Conservation (phyloP, 1,284 basidiomycete genomes). For the Limonomyces culmigenus region DNA sequence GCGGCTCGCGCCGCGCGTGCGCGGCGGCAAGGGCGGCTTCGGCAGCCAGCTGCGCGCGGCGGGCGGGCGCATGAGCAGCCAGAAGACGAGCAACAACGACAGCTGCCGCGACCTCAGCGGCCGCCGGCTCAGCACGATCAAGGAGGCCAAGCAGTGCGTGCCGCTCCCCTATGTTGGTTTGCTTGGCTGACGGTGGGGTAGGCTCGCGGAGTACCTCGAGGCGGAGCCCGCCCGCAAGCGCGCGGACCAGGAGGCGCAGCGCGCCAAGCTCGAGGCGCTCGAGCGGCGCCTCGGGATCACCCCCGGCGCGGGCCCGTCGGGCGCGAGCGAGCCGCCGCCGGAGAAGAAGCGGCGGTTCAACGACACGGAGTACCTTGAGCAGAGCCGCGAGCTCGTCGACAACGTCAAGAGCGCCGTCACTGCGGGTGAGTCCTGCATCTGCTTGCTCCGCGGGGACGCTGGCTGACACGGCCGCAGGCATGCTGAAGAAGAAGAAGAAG, state of each 20-base stretch:
- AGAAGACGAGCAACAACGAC: constrained; percentile 91
- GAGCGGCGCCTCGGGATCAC: constrained; percentile 69
- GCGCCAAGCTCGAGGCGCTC: constrained; percentile 72
- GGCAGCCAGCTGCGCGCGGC: constrained; percentile 92
- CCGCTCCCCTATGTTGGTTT: constrained; percentile 1
- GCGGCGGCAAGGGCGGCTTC: constrained; percentile 95
- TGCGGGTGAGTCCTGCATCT: constrained; percentile 33
- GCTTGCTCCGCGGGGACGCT: constrained; percentile 1
- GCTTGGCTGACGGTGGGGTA: constrained; percentile 15
- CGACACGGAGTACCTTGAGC: constrained; percentile 84
- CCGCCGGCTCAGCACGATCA: constrained; percentile 80
- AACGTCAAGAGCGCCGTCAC: constrained; percentile 85
- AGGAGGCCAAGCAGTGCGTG: constrained; percentile 82
- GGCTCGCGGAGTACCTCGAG: constrained; percentile 82
- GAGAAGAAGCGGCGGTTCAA: constrained; percentile 83
- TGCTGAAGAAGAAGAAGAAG: constrained; percentile 82
- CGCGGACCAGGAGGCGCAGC: constrained; percentile 65
- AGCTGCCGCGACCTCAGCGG: constrained; percentile 90
- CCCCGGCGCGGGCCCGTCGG: constrained; percentile 13
- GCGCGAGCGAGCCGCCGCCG: constrained; percentile 25
- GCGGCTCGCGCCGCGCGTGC: constrained; percentile 51
- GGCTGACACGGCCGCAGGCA: constrained; percentile 19
- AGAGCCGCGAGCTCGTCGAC: constrained; percentile 85
- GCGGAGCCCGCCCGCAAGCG: constrained; percentile 70
- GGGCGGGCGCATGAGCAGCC: constrained; percentile 92